phyloP scores from a whole-genome alignment of 2,329 filamentous ascomycete species.

The Beauveria brongniartii region DNA sequence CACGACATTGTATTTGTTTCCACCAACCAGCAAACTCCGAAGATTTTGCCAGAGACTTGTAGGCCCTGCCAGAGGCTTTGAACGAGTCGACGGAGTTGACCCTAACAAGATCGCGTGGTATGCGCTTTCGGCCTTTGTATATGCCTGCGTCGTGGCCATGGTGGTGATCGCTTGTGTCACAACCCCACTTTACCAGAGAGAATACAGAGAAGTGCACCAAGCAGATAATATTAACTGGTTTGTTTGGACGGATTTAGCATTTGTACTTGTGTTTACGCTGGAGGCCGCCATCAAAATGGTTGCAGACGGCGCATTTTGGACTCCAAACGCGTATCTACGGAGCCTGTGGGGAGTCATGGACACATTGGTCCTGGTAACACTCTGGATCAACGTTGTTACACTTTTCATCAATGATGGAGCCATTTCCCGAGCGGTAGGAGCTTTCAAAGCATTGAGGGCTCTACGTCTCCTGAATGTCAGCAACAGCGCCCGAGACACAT shows the following conservation, averaged over 20 bases:
- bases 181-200: slow-evolving; percentile 86
- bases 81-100: slow-evolving; percentile 81
- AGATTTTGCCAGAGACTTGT: slow-evolving; percentile 82
- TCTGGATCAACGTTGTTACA: slow-evolving; percentile 91
- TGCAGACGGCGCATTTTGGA: slow-evolving; percentile 93
- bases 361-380: slow-evolving; percentile 77
- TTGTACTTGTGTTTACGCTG: slow-evolving; percentile 75
- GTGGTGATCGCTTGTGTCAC: slow-evolving; percentile 92
- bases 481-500: slow-evolving; percentile 89
- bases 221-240: slow-evolving; percentile 77
- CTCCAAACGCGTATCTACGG: slow-evolving; percentile 92
- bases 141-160: slow-evolving; percentile 92
- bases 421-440: slow-evolving; percentile 83
- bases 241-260: slow-evolving; percentile 85
- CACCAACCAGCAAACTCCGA: slow-evolving; percentile 67
- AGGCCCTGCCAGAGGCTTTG: slow-evolving; percentile 77
- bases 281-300: slow-evolving; percentile 90
- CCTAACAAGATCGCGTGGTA: slow-evolving; percentile 91
- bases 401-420: slow-evolving; percentile 73
- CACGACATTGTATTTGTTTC: slow-evolving; percentile 81
- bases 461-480: slow-evolving; percentile 89
- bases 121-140: slow-evolving; percentile 85
- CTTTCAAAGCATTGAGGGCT: slow-evolving; percentile 93
- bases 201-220: slow-evolving; percentile 60
- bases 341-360: slow-evolving; percentile 97